These are phyloP conservation scores for Myriosclerotinia duriaeana DNA, from an alignment of 2,329 filamentous ascomycete genomes.

Conservation along the genomic window DNA sequence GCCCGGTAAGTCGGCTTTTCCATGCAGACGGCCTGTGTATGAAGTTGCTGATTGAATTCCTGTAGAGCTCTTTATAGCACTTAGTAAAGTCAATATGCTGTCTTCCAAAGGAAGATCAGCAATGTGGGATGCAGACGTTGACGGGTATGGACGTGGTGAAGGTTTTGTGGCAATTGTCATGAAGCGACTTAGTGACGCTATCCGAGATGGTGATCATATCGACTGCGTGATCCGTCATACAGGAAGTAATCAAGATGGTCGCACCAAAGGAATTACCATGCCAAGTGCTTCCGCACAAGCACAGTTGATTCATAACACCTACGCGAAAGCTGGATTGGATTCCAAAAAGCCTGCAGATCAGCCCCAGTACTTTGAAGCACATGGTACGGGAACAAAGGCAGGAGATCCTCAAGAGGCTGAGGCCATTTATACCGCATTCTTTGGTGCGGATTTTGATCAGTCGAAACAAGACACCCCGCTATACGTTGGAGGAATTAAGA, in stretches of 20 bases:
- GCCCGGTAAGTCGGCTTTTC: slow-evolving; percentile 35
- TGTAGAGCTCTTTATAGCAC: slow-evolving; percentile 30
- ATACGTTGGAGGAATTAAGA: background rate
- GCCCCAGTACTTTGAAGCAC: slow-evolving; percentile 28
- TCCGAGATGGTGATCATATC: slow-evolving; percentile 58
- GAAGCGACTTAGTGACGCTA: slow-evolving; percentile 57
- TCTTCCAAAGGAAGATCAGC: slow-evolving; percentile 42
- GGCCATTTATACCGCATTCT: slow-evolving; percentile 27
- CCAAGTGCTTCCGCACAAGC: slow-evolving; percentile 50
- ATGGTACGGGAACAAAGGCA: slow-evolving; percentile 31
- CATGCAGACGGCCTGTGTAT: too few relatives aligned
- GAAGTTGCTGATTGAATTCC: too few relatives aligned
- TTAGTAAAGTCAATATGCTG: slow-evolving; percentile 45
- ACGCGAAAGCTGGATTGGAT: slow-evolving; percentile 46
- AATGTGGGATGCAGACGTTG: slow-evolving; percentile 38
- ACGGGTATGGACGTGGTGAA: slow-evolving; percentile 44
- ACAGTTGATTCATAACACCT: slow-evolving; percentile 47
- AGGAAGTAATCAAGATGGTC: slow-evolving; percentile 52
- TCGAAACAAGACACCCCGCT: background rate
- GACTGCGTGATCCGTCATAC: slow-evolving; percentile 51
- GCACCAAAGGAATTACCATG: slow-evolving; percentile 53
- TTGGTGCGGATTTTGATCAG: background rate
- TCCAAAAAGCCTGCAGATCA: slow-evolving; percentile 17
- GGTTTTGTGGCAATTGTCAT: slow-evolving; percentile 58
- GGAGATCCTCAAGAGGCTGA: slow-evolving; percentile 33